phyloP scores from a whole-genome alignment of 331 rosid species.

The Spiraea crenata region DNA sequence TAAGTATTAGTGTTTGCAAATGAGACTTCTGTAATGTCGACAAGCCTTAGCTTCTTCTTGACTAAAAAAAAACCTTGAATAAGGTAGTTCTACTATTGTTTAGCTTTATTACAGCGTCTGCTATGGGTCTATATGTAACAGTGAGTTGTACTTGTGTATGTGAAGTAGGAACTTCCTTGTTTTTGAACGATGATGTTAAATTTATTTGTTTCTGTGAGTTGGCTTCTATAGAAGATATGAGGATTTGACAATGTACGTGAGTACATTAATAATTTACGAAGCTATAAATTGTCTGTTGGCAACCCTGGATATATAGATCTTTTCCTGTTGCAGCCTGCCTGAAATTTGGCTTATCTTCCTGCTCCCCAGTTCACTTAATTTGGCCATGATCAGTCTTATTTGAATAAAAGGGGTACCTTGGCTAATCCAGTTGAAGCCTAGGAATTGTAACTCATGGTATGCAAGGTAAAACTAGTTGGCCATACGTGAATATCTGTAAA shows the following conservation, averaged over 20 bases:
- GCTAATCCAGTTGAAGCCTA: not conserved
- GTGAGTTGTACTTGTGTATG: not conserved
- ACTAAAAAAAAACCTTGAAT: not conserved
- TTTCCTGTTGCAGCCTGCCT: not conserved
- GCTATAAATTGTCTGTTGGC: not conserved
- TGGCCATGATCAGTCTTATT: not conserved
- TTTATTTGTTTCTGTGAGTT: not conserved
- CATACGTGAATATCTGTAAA: too few relatives aligned
- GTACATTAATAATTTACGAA: not conserved
- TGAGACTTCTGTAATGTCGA: not conserved
- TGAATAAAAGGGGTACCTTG: not conserved
- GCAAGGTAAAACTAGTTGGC: not conserved
- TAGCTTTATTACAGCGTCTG: not conserved
- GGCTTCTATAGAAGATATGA: not conserved
- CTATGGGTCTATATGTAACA: too few relatives aligned
- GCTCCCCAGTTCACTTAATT: not conserved
- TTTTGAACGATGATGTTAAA: not conserved
- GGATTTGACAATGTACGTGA: not conserved
- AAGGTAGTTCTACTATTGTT: not conserved
- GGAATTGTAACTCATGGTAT: not conserved
- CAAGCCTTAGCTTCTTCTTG: not conserved
- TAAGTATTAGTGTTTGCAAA: not conserved
- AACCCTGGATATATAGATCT: not conserved
- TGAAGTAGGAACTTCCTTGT: not conserved
- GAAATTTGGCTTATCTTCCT: not conserved